Base-by-base conservation (phyloP, 345 rosid species). In the Lepidium sativum region DNA sequence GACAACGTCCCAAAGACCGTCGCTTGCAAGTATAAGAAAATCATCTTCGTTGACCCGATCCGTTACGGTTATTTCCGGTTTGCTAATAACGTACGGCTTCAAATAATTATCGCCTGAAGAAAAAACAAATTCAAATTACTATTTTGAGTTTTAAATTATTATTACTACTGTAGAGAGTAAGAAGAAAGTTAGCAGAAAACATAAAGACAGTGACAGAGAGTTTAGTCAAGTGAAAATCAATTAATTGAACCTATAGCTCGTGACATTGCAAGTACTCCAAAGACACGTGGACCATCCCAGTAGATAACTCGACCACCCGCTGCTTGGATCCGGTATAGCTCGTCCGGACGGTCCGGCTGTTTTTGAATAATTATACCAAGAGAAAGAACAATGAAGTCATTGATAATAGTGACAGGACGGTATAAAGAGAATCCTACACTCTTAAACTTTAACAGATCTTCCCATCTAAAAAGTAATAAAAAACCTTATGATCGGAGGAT, bases 261-360 rank as follows among this genome's bases (percentile, higher is more conserved):
- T 0, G 97, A 91, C 96, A 84, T 91, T 13, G 97, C 92, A 43
- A 91, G 76, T 27, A 91, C 86, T 20, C 99, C 99, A 3, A 82
- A 84, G 10, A 95, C 99, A 39, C 99, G 82, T 6, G 97, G 80
- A 0, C 91, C 91, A 14, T 91, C 91, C 97, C 97, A 91, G 73
- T 77, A 88, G 63, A 95, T 83, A 9, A 88, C 97, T 9, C 91
- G 85, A 35, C 97, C 97, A 4, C 96, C 97, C 2, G 92, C 96
- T 16, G 49, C 82, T 49, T 95, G 65, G 67, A 95, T 95, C 71
- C 99, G 86, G 11, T 79, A 62, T 60, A 91, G 67, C 75, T 91
- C 96, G 50, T 91, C 99, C 7, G 95, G 92, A 10, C 96, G 82
- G 70, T 95, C 96, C 76, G 97, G 99, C 97, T 90, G 73, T 13